Percentiles rank a stretch among this genome's conserved stretches.
Conservation (phyloP, 306 rosid genomes). For the Ormosia emarginata region DNA sequence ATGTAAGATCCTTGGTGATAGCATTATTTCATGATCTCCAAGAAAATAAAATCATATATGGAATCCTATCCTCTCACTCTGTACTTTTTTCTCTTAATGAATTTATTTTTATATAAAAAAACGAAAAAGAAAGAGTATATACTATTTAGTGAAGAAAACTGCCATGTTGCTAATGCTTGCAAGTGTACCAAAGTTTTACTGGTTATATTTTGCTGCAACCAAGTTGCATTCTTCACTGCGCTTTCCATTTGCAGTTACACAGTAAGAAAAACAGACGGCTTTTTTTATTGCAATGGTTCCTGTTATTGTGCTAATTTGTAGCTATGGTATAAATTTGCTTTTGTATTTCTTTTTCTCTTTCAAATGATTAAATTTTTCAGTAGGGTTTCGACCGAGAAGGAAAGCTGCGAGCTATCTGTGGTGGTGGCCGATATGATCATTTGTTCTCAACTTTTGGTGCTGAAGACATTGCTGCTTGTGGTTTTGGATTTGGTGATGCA, state of each 20-base stretch:
- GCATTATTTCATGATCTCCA: conserved; percentile 12
- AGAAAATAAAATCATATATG: neutral
- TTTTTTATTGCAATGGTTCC: conserved; percentile 2
- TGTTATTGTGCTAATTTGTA: neutral
- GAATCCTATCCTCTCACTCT: neutral
- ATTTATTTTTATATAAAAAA: neutral
- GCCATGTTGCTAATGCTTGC: conserved; percentile 5
- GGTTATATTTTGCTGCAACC: conserved; percentile 1
- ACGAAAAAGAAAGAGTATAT: neutral
- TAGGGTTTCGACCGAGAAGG: conserved; percentile 94
- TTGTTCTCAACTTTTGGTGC: conserved; percentile 94
- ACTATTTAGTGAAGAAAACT: neutral
- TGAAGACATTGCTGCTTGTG: conserved; percentile 89
- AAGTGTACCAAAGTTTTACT: neutral
- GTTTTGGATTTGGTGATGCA: conserved; percentile 98
- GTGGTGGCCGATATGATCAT: conserved; percentile 90
- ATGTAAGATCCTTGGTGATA: conserved; percentile 8
- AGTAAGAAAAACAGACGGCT: neutral
- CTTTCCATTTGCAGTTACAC: neutral
- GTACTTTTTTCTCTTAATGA: neutral
- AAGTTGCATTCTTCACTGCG: conserved; percentile 5
- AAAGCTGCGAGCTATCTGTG: conserved; percentile 97
- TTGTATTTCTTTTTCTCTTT: conserved; percentile 5
- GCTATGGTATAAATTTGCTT: conserved; percentile 10
- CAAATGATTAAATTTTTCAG: conserved; percentile 21